Evolutionary conservation across 2,329 filamentous ascomycete species (phyloP), one percentile per base, ranked within the genome.

Genomic region (Trichophyton benhamiae): DNA sequence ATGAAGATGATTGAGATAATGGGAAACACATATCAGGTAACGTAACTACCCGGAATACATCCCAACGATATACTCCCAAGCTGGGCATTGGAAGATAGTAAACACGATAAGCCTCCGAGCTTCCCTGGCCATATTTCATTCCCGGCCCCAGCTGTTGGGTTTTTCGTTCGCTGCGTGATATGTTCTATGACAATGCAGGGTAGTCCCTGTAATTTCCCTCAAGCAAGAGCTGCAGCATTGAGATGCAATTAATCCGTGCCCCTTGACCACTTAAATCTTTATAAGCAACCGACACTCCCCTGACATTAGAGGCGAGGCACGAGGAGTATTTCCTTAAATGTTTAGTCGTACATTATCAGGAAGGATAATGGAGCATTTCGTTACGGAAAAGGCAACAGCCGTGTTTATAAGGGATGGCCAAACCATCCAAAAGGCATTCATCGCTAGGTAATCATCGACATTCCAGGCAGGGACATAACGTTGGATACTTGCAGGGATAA

Each of bases 1-100:
- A 78, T 11, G 75, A 77, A 30, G 76, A 70, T 15, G 66, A 49
- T 20, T 41, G 60, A 25, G 17, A 38, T 38, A n/a, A 27, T 20
- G 41, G 7, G 0, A 61, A 49, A 15, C 42, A 13, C 3, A 46
- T 44, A 49, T 48, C 57, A 17, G n/a, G 22, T 27, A 44, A 17
- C 30, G 25, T 11, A n/a, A n/a, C 13, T n/a, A 41, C 13, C 7
- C 33, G 11, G 33, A 13, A 38, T 41, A 20, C 11, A n/a, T 20
- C 13, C 11, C 20, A 58, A 27, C n/a, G 20, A 25, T 58, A 41
- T 58, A 1, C 9, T 7, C 49, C 9, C 8, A 8, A n/a, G 30
- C 22, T 27, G 20, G 7, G 13, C 13, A 30, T 30, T 27, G 9
- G 3, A 5, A 22, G 17, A 8, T n/a, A n/a, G 49, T 53, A 15